Evolutionary conservation across 306 rosid species (phyloP).

Genomic region (Rosa multiflora): DNA sequence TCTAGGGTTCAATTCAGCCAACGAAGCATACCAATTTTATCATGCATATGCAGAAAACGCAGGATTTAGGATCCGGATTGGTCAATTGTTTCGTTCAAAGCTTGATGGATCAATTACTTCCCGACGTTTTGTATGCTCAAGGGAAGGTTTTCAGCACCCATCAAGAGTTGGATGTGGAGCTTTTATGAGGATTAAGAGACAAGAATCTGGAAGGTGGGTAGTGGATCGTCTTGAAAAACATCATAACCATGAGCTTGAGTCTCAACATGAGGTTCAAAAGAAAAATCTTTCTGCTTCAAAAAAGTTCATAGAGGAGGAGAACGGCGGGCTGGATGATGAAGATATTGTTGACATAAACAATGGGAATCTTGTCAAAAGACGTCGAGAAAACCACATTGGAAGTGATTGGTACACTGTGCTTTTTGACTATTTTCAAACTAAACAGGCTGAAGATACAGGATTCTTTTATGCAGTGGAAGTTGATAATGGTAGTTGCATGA

Average conservation of each 20-base stretch:
- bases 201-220: conserved; percentile 79
- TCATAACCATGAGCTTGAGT: conserved; percentile 76
- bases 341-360: conserved; percentile 57
- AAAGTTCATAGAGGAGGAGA: conserved; percentile 60
- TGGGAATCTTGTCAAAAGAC: conserved; percentile 48
- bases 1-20: conserved; percentile 76
- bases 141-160: conserved; percentile 97
- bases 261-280: conserved; percentile 43
- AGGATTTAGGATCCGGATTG: conserved; percentile 85
- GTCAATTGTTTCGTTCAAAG: conserved; percentile 93
- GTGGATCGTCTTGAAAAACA: conserved; percentile 83
- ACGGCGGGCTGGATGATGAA: conserved; percentile 53
- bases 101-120: conserved; percentile 78
- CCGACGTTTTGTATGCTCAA: conserved; percentile 89
- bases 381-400: conserved; percentile 73
- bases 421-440: conserved; percentile 78
- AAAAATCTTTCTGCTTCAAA: conserved; percentile 50
- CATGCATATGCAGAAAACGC: conserved; percentile 63
- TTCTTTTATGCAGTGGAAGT: conserved; percentile 86
- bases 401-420: conserved; percentile 80
- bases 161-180: conserved; percentile 95
- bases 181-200: conserved; percentile 85
- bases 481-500: conserved; percentile 76
- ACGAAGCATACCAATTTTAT: conserved; percentile 86
- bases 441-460: conserved; percentile 91